Evolutionary conservation across 129 eudicot genomes (phyloP), one percentile per base, ranked within the genome.

Genomic region (Artemisia argyi): DNA sequence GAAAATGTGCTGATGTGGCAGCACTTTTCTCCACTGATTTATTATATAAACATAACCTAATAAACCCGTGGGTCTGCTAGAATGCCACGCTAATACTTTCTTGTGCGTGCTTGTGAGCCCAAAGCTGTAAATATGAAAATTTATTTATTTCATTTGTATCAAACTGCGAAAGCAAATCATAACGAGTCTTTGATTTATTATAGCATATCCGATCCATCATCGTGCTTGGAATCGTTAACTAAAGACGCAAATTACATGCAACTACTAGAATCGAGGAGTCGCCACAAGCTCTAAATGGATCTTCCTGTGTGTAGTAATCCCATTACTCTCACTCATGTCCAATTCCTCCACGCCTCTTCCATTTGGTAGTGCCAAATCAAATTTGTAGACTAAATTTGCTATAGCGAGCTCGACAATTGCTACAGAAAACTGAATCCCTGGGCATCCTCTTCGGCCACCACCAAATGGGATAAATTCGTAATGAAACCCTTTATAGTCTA

Each of bases 381-480:
- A 89, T 28, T 64, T 73, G 59, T 81, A 70, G 76, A 83, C 81
- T 17, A 85, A 15, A 35, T 74, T 83, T 42, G 91, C 96, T 42
- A 85, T 19, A n/a, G 63, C 77, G 30, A 83, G 84, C 80, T 83
- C 88, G 17, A 12, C 63, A 46, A 73, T 46, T 4, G 79, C 80
- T 16, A 54, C 39, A 2, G 91, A 81, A 71, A 85, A 89, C 1
- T 62, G 53, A 54, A 77, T 73, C 1, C 89, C 92, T 2, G 96
- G 92, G 28, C 90, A 89, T 0, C 80, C 83, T 75, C 93, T 87
- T 64, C 88, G 68, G 1, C 96, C 90, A 17, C 80, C 83, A 14
- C 93, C 93, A 67, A 89, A 89, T 1, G 96, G 93, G 49, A 80
- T 74, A 49, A 78, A 71, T 78, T 82, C 83, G 39, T 70, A 86